These are phyloP conservation scores for Fusarium chuoi DNA, from an alignment of 2,329 filamentous ascomycete species.

Conservation along the genomic window DNA sequence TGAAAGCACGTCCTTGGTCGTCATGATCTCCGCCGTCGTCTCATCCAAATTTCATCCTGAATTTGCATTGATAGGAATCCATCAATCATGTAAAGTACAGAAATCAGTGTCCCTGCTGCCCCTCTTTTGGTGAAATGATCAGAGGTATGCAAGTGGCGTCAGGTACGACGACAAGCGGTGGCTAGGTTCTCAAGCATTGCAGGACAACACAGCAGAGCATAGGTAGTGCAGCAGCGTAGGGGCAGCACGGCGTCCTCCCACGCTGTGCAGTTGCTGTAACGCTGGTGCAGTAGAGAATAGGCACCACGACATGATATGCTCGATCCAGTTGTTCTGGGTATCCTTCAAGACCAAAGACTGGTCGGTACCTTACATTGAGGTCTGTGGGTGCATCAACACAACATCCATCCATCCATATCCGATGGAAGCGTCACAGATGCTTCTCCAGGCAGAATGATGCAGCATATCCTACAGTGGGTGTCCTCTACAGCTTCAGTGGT, in stretches of 20 bases:
- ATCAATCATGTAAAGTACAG: slow-evolving; percentile 27
- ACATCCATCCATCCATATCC: slow-evolving; percentile 23
- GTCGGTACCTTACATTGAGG: slow-evolving; percentile 42
- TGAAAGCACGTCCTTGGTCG: slow-evolving; percentile 18
- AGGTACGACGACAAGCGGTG: slow-evolving; percentile 33
- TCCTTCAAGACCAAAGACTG: slow-evolving; percentile 18
- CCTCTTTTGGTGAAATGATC: slow-evolving; percentile 39
- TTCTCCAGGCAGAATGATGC: slow-evolving; percentile 15
- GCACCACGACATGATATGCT: slow-evolving; percentile 34
- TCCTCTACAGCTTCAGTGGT: slow-evolving; percentile 5
- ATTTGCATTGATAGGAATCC: slow-evolving; percentile 28
- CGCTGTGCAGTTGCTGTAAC: slow-evolving; percentile 28
- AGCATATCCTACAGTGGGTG: slow-evolving; percentile 12
- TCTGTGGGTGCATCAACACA: slow-evolving; percentile 27
- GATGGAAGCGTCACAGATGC: slow-evolving; percentile 25
- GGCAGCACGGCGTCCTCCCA: slow-evolving; percentile 13
- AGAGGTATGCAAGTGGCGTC: slow-evolving; percentile 33
- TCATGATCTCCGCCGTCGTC: slow-evolving; percentile 18
- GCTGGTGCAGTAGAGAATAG: slow-evolving; percentile 23
- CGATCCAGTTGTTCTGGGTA: slow-evolving; percentile 29
- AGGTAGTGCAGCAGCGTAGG: slow-evolving; percentile 21
- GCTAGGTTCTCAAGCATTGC: slow-evolving; percentile 29
- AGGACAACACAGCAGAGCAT: slow-evolving; percentile 38
- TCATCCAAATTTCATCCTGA: slow-evolving; percentile 33
- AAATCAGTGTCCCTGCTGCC: slow-evolving; percentile 17